Conservation (phyloP, 345 rosid genomes). For the Crucihimalaya himalaica region DNA sequence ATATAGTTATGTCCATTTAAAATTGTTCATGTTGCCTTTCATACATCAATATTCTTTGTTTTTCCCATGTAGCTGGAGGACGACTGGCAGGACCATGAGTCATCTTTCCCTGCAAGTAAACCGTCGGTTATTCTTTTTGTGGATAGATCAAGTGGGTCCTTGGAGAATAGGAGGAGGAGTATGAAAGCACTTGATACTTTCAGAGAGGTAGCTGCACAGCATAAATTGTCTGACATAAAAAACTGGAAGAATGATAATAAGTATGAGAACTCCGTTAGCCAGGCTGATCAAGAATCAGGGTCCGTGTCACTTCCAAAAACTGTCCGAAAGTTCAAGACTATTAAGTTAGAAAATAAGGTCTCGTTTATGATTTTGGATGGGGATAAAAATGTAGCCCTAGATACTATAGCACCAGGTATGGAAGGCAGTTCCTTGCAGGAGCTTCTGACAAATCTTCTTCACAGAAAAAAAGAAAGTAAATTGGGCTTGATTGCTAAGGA, state of each 20-base stretch:
- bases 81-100: constrained; percentile 50
- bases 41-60: constrained; percentile 16
- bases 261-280: constrained; percentile 44
- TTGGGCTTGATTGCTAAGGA: constrained; percentile 81
- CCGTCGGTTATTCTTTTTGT: constrained; percentile 82
- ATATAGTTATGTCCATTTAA: not conserved
- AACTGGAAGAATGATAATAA: constrained; percentile 39
- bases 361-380: constrained; percentile 73
- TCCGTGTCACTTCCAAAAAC: constrained; percentile 53
- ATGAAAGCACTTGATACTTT: constrained; percentile 63
- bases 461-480: constrained; percentile 60
- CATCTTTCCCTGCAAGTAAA: constrained; percentile 62
- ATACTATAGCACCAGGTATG: constrained; percentile 50
- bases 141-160: constrained; percentile 68
- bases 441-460: constrained; percentile 61
- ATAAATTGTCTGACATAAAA: constrained; percentile 41
- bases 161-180: constrained; percentile 59
- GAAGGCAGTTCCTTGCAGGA: constrained; percentile 78
- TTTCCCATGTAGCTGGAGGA: constrained; percentile 61
- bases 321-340: constrained; percentile 44
- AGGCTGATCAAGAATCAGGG: constrained; percentile 38
- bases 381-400: constrained; percentile 56
- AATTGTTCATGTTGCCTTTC: not conserved
- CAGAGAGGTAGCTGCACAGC: constrained; percentile 62
- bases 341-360: constrained; percentile 62